These are phyloP conservation scores for Ceratocystis ficicola DNA, from an alignment of 2,329 filamentous ascomycete species.

Conservation along the genomic window DNA sequence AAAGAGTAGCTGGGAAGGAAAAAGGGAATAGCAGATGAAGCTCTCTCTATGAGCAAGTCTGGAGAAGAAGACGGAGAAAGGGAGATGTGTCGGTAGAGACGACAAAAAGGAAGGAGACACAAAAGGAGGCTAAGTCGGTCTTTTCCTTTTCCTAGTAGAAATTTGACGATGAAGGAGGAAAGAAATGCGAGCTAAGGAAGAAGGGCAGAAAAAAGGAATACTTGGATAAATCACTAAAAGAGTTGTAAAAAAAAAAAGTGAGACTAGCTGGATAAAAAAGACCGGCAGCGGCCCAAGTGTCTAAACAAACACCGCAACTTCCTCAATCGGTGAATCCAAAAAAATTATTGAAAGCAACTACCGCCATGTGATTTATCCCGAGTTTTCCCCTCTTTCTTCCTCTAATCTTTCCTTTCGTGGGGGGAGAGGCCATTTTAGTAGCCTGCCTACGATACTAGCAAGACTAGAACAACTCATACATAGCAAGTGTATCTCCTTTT, in stretches of 20 bases:
- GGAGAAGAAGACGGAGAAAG: neutral
- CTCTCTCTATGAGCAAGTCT: neutral
- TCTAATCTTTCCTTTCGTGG: neutral
- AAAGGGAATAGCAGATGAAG: neutral
- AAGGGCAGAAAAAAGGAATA: conserved; percentile 1
- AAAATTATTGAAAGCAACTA: neutral
- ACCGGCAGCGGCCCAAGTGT: conserved; percentile 9
- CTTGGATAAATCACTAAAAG: neutral
- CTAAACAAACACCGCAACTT: conserved; percentile 11
- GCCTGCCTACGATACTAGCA: too few species aligned
- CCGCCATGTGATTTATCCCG: conserved; percentile 6
- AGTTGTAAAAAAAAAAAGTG: neutral
- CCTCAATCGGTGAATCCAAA: neutral
- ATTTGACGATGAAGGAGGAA: neutral
- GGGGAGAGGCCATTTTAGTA: neutral
- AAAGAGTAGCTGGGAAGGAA: neutral
- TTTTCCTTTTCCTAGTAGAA: neutral
- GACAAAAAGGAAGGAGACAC: neutral
- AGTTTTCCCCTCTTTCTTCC: conserved; percentile 4
- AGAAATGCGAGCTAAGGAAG: neutral
- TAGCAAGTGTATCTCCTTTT: neutral
- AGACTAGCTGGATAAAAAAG: neutral
- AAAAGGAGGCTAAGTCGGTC: neutral
- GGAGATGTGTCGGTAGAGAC: neutral
- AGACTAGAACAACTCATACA: too few species aligned